These are phyloP conservation scores for Pseudogymnoascus sp. DNA, from an alignment of 2,329 filamentous ascomycete species.

Conservation along the genomic window DNA sequence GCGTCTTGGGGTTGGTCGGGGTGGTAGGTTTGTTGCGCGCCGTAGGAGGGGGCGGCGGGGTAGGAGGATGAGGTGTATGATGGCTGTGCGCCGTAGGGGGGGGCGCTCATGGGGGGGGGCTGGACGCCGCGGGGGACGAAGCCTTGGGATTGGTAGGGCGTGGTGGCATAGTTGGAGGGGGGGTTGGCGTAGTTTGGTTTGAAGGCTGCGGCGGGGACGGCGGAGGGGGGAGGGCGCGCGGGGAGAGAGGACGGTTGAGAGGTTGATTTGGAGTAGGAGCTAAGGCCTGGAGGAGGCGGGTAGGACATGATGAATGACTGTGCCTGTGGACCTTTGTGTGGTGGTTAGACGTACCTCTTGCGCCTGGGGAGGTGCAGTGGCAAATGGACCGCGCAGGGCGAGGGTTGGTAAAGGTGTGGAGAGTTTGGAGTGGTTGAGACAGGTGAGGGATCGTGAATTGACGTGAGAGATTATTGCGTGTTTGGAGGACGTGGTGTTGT, in stretches of 20 bases:
- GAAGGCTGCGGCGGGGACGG: conserved; percentile 15
- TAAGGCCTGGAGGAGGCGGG: conserved; percentile 74
- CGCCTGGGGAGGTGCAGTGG: conserved; percentile 16
- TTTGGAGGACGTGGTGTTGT: not conserved
- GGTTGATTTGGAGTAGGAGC: conserved; percentile 32
- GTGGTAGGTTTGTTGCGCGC: conserved; percentile 36
- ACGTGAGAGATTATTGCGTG: not conserved
- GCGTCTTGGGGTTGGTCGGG: conserved; percentile 33
- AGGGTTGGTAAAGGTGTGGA: not conserved
- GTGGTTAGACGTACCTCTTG: conserved; percentile 31
- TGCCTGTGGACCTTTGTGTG: conserved; percentile 22
- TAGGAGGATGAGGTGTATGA: conserved; percentile 12
- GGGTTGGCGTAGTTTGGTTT: conserved; percentile 18
- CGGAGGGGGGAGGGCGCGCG: conserved; percentile 62
- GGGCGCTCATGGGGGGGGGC: conserved; percentile 27
- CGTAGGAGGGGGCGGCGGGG: conserved; percentile 13
- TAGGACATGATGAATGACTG: conserved; percentile 68
- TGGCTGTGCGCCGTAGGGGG: conserved; percentile 14
- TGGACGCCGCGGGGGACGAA: conserved; percentile 53
- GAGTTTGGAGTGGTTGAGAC: not conserved
- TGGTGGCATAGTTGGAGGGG: conserved; percentile 15
- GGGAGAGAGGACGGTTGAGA: conserved; percentile 54
- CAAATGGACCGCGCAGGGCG: not conserved
- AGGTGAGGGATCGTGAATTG: not conserved
- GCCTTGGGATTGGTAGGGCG: conserved; percentile 36